A percentile compares a stretch with the other conserved stretches of the same genome.
Evolutionary conservation across 805 yeast species (phyloP).

Genomic region (Kluyveromyces lactis): DNA sequence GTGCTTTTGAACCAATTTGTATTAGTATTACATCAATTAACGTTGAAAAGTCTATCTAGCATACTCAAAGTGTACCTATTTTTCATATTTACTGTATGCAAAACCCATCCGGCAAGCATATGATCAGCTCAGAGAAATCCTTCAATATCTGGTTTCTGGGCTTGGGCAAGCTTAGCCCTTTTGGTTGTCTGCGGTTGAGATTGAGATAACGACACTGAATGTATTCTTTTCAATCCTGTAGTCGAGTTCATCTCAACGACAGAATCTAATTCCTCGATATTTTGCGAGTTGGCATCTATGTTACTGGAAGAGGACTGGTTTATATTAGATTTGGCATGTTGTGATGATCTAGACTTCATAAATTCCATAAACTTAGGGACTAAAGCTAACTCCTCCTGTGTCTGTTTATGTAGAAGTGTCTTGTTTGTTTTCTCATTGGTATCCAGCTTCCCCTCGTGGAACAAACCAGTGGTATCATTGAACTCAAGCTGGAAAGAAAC

Average conservation of each 20-base stretch:
- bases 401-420: slow-evolving; percentile 15
- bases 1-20: too few relatives aligned
- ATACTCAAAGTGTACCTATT: too few relatives aligned
- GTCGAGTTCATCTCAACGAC: not conserved
- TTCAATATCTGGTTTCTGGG: slow-evolving; percentile 11
- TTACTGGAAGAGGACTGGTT: not conserved
- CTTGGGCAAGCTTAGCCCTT: slow-evolving; percentile 26
- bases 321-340: not conserved
- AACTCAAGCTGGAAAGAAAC: slow-evolving; percentile 48
- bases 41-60: too few relatives aligned
- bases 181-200: slow-evolving; percentile 23
- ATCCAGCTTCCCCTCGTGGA: slow-evolving; percentile 37
- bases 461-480: slow-evolving; percentile 57
- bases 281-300: not conserved
- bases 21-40: too few relatives aligned
- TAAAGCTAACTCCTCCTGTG: slow-evolving; percentile 18
- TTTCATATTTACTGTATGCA: too few relatives aligned
- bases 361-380: slow-evolving; percentile 16
- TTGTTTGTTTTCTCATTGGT: slow-evolving; percentile 9
- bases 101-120: too few relatives aligned
- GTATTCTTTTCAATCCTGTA: slow-evolving; percentile 18
- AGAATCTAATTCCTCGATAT: not conserved
- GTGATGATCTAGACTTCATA: slow-evolving; percentile 9
- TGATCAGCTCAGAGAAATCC: slow-evolving; percentile 1
- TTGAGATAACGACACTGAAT: slow-evolving; percentile 22